Evolutionary conservation across 805 yeast species (phyloP), one percentile per base, ranked within the genome.

Genomic region (Torulaspora maleeae): DNA sequence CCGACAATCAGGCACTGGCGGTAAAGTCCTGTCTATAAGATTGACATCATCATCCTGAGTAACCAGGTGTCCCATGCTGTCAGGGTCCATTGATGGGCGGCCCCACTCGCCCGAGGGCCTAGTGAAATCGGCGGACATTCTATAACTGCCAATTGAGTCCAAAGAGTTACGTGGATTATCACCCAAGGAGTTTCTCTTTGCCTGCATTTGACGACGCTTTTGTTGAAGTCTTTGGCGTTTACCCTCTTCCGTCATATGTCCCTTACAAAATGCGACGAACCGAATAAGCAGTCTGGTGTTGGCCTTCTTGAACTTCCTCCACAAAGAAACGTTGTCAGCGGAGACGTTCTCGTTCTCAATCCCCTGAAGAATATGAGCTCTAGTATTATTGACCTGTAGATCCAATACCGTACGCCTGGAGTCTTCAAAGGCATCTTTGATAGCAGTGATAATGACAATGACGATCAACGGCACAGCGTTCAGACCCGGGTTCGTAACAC

Each of bases 371-470:
- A 83, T 78, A 60, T 83, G 88, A 0, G 89, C 83, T 27, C 72
- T 68, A 41, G 84, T 85, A 62, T 86, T 86, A 61, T 86, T 86
- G 29, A 86, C 79, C 63, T 85, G 88, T 61, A 82, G 66, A 66
- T 86, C 95, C 33, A 80, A 67, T 2, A 75, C 70, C 0, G 88
- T 81, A 67, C 95, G 75, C 63, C 88, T 72, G 8, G 86, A 83
- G 63, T 86, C 95, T 64, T 86, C 95, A 36, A 86, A 67, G 1
- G 87, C 93, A 66, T 86, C 95, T 56, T 83, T 83, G 47, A 83
- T 70, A 0, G 88, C 90, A 1, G 95, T 86, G 36, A 86, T 74
- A 8, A 71, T 62, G 20, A 86, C 86, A 66, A 86, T 85, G 36
- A 83, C 91, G 63, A 85, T 80, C 61, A 86, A 73, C 1, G 95